Percentiles rank a stretch among this genome's conserved stretches.
phyloP scores from a whole-genome alignment of 768 basidiomycete species.

The Dacryopinax spathularia region DNA sequence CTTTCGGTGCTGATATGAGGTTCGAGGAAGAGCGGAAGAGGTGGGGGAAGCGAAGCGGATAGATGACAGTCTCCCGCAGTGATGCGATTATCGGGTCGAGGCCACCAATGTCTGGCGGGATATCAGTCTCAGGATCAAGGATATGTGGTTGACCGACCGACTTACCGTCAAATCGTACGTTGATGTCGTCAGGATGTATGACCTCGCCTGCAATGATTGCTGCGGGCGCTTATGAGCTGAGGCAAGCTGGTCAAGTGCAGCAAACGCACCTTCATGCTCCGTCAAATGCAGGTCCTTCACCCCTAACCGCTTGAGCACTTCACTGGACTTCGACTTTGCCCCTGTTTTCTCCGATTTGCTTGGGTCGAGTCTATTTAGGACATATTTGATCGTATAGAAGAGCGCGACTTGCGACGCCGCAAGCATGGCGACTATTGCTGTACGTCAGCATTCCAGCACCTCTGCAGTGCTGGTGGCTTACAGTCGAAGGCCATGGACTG shows the following conservation, averaged over 20 bases:
- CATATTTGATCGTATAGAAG: neutral
- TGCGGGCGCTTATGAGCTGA: slow-evolving; percentile 25
- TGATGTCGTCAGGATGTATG: slow-evolving; percentile 81
- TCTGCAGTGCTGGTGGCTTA: neutral
- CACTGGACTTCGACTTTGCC: slow-evolving; percentile 37
- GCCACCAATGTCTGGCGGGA: slow-evolving; percentile 66
- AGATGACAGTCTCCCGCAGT: slow-evolving; percentile 89
- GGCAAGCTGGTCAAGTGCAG: neutral
- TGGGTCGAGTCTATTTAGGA: neutral
- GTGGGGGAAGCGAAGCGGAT: slow-evolving; percentile 78
- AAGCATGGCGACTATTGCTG: neutral
- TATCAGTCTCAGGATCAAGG: neutral
- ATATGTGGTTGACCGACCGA: neutral
- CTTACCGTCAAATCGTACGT: slow-evolving; percentile 57
- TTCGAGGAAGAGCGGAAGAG: slow-evolving; percentile 71
- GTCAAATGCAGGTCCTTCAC: slow-evolving; percentile 62
- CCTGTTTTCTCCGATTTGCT: neutral
- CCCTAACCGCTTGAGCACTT: slow-evolving; percentile 55
- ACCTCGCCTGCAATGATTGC: slow-evolving; percentile 84
- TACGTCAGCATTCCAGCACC: neutral
- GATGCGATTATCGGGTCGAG: slow-evolving; percentile 80
- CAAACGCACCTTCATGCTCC: slow-evolving; percentile 67
- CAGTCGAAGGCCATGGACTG: neutral
- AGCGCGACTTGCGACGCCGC: neutral
- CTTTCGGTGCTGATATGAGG: slow-evolving; percentile 83